Evolutionary conservation across 2,329 filamentous ascomycete species (phyloP).

Genomic region (Ascochyta viciae-villosae): DNA sequence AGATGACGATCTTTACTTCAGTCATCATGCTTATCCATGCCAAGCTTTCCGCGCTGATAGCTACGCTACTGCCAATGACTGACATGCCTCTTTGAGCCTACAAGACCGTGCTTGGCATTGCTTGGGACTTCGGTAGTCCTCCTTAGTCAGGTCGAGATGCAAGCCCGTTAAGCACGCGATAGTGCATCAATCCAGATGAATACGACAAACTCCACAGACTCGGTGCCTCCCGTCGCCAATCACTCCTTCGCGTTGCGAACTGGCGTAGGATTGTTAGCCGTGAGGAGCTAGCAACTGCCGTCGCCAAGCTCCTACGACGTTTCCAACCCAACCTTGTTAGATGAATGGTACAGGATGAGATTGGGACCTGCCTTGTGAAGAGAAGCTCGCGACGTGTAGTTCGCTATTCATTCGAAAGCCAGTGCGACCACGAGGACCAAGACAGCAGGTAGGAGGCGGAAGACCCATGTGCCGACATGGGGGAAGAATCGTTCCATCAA

Average conservation of each 20-base stretch:
- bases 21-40: constrained; percentile 9
- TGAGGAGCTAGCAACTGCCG: constrained; percentile 5
- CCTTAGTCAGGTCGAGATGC: constrained; percentile 5
- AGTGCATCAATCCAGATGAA: background rate
- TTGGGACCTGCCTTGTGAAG: constrained; percentile 15
- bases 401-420: background rate
- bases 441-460: constrained; percentile 8
- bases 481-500: background rate
- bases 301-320: constrained; percentile 3
- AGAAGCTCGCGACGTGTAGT: constrained; percentile 7
- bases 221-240: constrained; percentile 16
- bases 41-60: constrained; percentile 9
- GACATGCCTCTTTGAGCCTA: constrained; percentile 19
- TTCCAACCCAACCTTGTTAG: constrained; percentile 1
- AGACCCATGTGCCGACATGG: constrained; percentile 1
- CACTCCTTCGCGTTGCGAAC: constrained; percentile 3
- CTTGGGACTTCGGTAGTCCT: constrained; percentile 12
- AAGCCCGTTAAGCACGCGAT: constrained; percentile 10
- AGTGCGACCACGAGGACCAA: constrained; percentile 7
- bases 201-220: constrained; percentile 5
- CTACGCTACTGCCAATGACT: background rate
- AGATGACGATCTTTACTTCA: constrained; percentile 8
- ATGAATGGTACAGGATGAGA: constrained; percentile 7
- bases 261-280: background rate
- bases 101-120: constrained; percentile 16